Percentiles rank a stretch among this genome's conserved stretches.
These are phyloP conservation scores for Adenanthera pavonina DNA, from an alignment of 306 rosid species.

Conservation along the genomic window DNA sequence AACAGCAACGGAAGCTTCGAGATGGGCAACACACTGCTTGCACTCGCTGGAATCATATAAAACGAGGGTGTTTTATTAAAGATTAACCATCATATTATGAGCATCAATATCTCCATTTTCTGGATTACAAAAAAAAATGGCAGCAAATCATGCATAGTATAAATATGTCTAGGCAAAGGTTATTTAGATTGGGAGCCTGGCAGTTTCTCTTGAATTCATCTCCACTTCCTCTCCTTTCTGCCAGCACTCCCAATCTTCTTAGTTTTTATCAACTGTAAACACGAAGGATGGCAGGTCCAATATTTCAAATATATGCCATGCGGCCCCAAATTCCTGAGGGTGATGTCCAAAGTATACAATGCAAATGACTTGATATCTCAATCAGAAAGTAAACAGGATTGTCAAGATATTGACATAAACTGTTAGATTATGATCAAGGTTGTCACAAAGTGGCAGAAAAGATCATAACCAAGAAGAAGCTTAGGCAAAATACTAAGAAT, in stretches of 20 bases:
- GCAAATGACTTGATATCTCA: not conserved
- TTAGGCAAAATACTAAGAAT: too few species aligned
- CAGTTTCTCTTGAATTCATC: not conserved
- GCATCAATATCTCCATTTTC: constrained; percentile 8
- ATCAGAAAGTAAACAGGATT: not conserved
- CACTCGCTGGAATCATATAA: constrained; percentile 63
- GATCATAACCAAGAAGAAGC: too few species aligned
- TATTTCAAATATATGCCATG: not conserved
- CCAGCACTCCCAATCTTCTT: not conserved
- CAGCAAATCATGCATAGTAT: constrained; percentile 12
- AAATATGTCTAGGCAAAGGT: not conserved
- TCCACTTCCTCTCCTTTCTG: not conserved
- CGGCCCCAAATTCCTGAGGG: not conserved
- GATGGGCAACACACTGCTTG: constrained; percentile 63
- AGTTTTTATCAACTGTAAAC: not conserved
- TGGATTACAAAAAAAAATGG: constrained; percentile 25
- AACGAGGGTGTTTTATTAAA: constrained; percentile 20
- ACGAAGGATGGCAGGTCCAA: constrained; percentile 1
- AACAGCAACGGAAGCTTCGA: constrained; percentile 75
- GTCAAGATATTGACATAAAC: not conserved
- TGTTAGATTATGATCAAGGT: not conserved
- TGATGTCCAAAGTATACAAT: not conserved
- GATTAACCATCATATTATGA: constrained; percentile 22
- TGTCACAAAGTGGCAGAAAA: too few species aligned
- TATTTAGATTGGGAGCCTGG: not conserved